Base-by-base conservation (phyloP, 495 filamentous ascomycete genomes). In the Tuber indicum region DNA sequence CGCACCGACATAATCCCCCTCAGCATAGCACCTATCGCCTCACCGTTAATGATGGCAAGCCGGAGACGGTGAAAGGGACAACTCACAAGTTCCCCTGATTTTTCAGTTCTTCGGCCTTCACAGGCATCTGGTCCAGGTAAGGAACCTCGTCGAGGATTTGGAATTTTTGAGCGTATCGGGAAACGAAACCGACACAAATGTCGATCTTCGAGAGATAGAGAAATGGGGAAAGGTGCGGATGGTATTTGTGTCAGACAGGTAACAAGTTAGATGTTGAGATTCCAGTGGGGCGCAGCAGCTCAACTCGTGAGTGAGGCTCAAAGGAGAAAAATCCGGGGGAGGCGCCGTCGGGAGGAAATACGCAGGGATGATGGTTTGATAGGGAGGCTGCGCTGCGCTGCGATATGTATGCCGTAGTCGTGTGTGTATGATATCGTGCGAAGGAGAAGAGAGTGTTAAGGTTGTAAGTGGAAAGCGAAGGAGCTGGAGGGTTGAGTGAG, bases 1-100 rank as follows among this genome's bases (percentile, higher is more conserved):
- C 45, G 95, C 95, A 44, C 86, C 88, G 39, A 82, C 85, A 83
- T 88, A 98, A 80, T 98, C 91, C 78, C 90, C 90, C 14, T 85
- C 83, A 81, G 90, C 88, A 85, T 89, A 94, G 84, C 88, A 87
- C 72, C 85, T 86, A 75, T 76, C 72, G 72, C 42, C 76, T 70
- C 71, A 17, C 16, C 58, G 26, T 66, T 32, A 41, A 46, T 42
- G 23, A 72, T 41, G 76, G 77, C 43, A 66, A 36, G 16, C n/a
- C 5, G 46, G 71, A 16, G 46, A 32, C 44, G 44, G 7, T 19
- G 74, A 66, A 26, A 45, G 14, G 26, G 79, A 39, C 75, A 79
- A 72, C 84, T 83, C 77, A 87, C 85, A 77, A 84, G 78, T 92
- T 92, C 39, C 90, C 90, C 76, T 90, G 87, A 45, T 90, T 88